phyloP scores from a whole-genome alignment of 2,329 filamentous ascomycete genomes.

The Phaeosphaeria sp. region DNA sequence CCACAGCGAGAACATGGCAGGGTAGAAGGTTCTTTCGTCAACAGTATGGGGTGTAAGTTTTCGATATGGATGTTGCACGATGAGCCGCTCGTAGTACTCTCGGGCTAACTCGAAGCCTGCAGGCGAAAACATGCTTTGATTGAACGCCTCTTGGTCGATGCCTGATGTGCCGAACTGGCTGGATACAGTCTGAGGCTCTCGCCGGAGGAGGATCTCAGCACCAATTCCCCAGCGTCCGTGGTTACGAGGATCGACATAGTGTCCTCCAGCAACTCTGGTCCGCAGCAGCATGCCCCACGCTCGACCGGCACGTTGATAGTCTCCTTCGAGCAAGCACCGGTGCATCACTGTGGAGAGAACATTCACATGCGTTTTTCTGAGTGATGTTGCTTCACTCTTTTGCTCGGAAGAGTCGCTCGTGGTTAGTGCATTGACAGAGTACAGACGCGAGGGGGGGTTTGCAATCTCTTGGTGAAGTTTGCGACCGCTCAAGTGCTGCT shows the following conservation, averaged over 20 bases:
- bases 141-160: background rate
- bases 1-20: constrained; percentile 80
- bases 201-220: constrained; percentile 79
- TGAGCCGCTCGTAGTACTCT: constrained; percentile 78
- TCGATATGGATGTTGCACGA: constrained; percentile 72
- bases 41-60: constrained; percentile 66
- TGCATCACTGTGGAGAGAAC: constrained; percentile 74
- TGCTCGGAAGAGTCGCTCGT: constrained; percentile 15
- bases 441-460: constrained; percentile 51
- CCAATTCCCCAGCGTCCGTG: constrained; percentile 81
- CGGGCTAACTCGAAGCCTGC: constrained; percentile 63
- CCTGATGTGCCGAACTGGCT: background rate
- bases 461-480: constrained; percentile 51
- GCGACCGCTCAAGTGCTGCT: constrained; percentile 19
- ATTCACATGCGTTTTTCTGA: constrained; percentile 65
- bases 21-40: constrained; percentile 78
- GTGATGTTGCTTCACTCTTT: constrained; percentile 23
- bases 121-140: background rate
- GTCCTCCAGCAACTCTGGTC: constrained; percentile 60
- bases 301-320: constrained; percentile 73
- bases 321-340: constrained; percentile 71
- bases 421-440: constrained; percentile 29
- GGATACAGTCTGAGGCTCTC: constrained; percentile 20
- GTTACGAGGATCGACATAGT: constrained; percentile 70
- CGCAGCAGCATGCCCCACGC: constrained; percentile 78